Percentiles rank a stretch among this genome's conserved stretches.
These are phyloP conservation scores for Penicillium sp. DNA, from an alignment of 2,329 filamentous ascomycete species.

Conservation along the genomic window DNA sequence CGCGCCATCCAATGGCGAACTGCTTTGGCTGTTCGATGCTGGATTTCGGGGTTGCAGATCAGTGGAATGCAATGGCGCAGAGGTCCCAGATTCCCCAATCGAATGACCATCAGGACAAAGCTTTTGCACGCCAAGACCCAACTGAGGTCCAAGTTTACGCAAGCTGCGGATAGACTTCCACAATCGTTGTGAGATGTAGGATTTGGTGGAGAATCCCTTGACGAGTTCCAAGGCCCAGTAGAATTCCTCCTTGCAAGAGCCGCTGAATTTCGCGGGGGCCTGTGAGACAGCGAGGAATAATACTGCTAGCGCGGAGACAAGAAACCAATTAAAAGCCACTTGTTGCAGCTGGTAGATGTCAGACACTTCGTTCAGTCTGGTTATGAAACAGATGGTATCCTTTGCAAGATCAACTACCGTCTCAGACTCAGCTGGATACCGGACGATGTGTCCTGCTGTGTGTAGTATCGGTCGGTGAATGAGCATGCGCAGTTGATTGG, in stretches of 20 bases:
- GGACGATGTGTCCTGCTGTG: slow-evolving; percentile 65
- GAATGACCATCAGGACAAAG: slow-evolving; percentile 6
- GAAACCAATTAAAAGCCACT: slow-evolving; percentile 60
- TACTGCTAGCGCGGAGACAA: slow-evolving; percentile 57
- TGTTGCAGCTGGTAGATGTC: slow-evolving; percentile 59
- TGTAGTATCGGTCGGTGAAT: slow-evolving; percentile 83
- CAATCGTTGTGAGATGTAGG: slow-evolving; percentile 55
- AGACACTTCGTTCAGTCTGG: slow-evolving; percentile 54
- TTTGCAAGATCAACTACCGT: slow-evolving; percentile 59
- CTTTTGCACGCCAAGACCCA: slow-evolving; percentile 46
- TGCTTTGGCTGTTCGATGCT: slow-evolving; percentile 50
- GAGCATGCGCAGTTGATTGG: slow-evolving; percentile 83
- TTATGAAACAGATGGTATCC: slow-evolving; percentile 57
- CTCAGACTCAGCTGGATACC: slow-evolving; percentile 65
- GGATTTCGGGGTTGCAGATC: slow-evolving; percentile 50
- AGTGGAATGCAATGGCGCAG: slow-evolving; percentile 7
- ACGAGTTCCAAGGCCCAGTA: slow-evolving; percentile 60
- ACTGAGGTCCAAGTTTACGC: slow-evolving; percentile 54
- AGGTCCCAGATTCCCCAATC: not conserved
- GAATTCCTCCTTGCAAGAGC: slow-evolving; percentile 56
- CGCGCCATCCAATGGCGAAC: slow-evolving; percentile 45
- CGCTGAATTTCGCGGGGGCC: slow-evolving; percentile 54
- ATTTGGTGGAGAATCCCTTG: slow-evolving; percentile 55
- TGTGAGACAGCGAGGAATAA: slow-evolving; percentile 59
- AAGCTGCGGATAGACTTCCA: slow-evolving; percentile 59